These are phyloP conservation scores for Penicillium sp. DNA, from an alignment of 2,329 filamentous ascomycete species.

Conservation along the genomic window DNA sequence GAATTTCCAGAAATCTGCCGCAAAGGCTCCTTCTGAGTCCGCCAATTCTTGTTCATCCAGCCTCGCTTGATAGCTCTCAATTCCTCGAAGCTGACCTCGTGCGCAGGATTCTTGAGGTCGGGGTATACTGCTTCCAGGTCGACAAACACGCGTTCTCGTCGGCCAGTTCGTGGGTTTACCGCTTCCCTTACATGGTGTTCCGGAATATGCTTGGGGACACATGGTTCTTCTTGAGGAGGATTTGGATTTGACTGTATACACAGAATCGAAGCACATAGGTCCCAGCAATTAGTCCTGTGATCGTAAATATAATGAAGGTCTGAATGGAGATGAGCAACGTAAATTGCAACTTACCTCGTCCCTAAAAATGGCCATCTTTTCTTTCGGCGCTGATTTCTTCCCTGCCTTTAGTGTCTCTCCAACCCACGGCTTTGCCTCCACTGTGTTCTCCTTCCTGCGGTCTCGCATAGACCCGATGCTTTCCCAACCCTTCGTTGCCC, in stretches of 20 bases:
- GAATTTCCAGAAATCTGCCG: constrained; percentile 47
- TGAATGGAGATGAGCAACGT: constrained; percentile 32
- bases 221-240: constrained; percentile 36
- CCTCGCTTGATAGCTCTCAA: constrained; percentile 73
- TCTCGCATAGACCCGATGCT: constrained; percentile 81
- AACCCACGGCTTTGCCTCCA: constrained; percentile 83
- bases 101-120: constrained; percentile 61
- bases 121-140: constrained; percentile 82
- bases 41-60: constrained; percentile 55
- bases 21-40: constrained; percentile 48
- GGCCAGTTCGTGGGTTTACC: constrained; percentile 74
- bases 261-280: constrained; percentile 40
- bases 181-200: constrained; percentile 74
- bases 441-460: constrained; percentile 86
- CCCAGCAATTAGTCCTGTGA: constrained; percentile 86
- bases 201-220: constrained; percentile 54
- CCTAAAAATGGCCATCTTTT: constrained; percentile 90
- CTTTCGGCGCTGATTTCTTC: constrained; percentile 68
- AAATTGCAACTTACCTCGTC: constrained; percentile 72
- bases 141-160: constrained; percentile 80
- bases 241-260: constrained; percentile 50
- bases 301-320: constrained; percentile 70
- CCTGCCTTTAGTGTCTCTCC: constrained; percentile 86
- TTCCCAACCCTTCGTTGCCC: constrained; percentile 74
- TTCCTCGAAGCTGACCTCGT: constrained; percentile 88